Base-by-base conservation (phyloP, 73 alveolate genomes). In the Paramecium octaurelia region DNA sequence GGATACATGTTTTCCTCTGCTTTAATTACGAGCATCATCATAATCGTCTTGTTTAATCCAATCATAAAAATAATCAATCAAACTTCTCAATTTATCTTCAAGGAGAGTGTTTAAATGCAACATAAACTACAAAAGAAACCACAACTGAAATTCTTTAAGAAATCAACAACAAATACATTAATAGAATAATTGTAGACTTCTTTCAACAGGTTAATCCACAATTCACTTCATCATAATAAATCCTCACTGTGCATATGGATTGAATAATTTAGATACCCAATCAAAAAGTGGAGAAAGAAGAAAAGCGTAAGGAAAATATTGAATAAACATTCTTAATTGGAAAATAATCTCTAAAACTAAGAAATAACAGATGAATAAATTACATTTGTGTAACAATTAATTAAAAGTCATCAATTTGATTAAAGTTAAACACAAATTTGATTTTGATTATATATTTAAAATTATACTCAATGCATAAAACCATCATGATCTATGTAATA, bases 401-500 rank as follows among this genome's bases (percentile, higher is more conserved):
- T 50, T 50, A 50, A 50, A 50, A 50, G 11, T 16, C 10, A 50
- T 50, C 68, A 16, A 16, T 5, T 16, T n/a, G 2, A 50, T 12
- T 50, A 20, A 50, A 50, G 27, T 50, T 7, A 3, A 44, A 50
- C 23, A 14, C 24, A 36, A 60, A 29, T 18, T 9, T 60, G 38
- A 34, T 29, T 46, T 21, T 59, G 14, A 8, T 59, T 71, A 71
- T 71, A 29, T 34, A 27, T 27, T 71, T 71, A 71, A 8, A 27
- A 11, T 34, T 34, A 71, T 71, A 34, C 50, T 71, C 86, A 64
- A 86, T 86, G 93, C 76, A 40, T 31, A 69, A 70, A 64, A 16
- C 94, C 94, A 20, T 88, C 91, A 44, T 88, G 94, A 68, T 76
- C 91, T 31, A 88, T 88, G 24, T 69, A 70, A n/a, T 69, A 88